Evolutionary conservation across 495 filamentous ascomycete genomes (phyloP), one percentile per base, ranked within the genome.

Genomic region (Penicillium desertorum): DNA sequence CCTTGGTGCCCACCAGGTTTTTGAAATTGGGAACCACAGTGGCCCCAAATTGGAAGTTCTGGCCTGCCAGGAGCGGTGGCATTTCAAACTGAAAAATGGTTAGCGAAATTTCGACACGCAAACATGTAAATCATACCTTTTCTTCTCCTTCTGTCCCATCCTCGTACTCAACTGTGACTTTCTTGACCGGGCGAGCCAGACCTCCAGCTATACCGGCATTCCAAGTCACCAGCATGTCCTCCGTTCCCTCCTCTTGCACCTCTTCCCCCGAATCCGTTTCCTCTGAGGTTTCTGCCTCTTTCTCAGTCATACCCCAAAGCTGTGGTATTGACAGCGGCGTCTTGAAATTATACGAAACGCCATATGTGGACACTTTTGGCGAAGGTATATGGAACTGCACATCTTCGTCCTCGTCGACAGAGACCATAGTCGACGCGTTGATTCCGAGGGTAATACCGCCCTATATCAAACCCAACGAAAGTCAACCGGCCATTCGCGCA

Each of bases 371-470:
- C 29, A 66, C 20, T 30, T 62, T 37, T 0, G 67, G 62, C 3
- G 63, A 50, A 29, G 72, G 73, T 12, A 76, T 44, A 30, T 66
- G 59, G 8, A 78, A 30, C 19, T 65, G 63, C 8, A 73, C 62
- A 58, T 73, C 67, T 5, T 62, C 60, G 2, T 71, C 70, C 44
- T 69, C 58, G 45, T 71, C 63, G 14, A 75, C 61, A 1, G 62
- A 59, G 20, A 79, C 66, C 30, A 67, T 66, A n/a, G 68, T 49
- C 0, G 70, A 62, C 27, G 77, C 77, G 62, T 83, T 69, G 25
- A 83, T 49, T 1, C 73, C 71, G 5, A 81, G 42, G 1, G 64
- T 67, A 29, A 82, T 54, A 4, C 69, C 58, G 39, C 71, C 67
- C 75, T 76, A 55, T 25, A 14, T n/a, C 29, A 43, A 17, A 36